Base-by-base conservation (phyloP, 495 filamentous ascomycete genomes). In the Aspergillus nanangensis region DNA sequence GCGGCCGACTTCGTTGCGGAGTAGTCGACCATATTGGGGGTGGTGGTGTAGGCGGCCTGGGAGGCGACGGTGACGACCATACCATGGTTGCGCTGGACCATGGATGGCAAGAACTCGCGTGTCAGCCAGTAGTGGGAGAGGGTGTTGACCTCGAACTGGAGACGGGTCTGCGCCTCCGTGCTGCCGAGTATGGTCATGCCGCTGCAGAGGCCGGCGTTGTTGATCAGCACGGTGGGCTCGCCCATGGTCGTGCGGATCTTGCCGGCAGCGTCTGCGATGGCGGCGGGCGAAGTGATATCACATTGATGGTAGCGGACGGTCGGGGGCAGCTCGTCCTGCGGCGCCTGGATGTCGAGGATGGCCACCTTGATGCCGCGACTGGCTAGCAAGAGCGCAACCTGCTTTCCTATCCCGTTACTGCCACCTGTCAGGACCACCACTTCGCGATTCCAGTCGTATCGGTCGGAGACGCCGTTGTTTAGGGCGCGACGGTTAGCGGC, bases 41-140 rank as follows among this genome's bases (percentile, higher is more conserved):
- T 71, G 0, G 75, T 70, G 3, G 79, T 51, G 65, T 78, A 84
- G 0, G 75, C 74, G 0, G 83, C 81, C 39, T 78, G 66, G 15
- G 71, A 78, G n/a, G 85, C 79, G 14, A 90, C 76, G 0, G 85
- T 90, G 8, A 89, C 81, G 13, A 89, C 65, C 74, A 85, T 86
- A 42, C 86, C 86, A 62, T 89, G 84, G 69, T 89, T 81, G 5
- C 38, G 37, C 31, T 62, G 47, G 34, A 85, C 60, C 72, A 89
- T 86, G 41, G 63, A 55, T 0, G 86, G 86, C 1, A 89, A 69
- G 69, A 90, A 89, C 45, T 84, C 77, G 48, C 77, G 70, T 0
- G 71, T 62, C 2, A 83, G 74, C 61, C 69, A 80, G 72, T 80
- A 87, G 66, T 87, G 86, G 0, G 81, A 65, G 25, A 88, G 62